Base-by-base conservation (phyloP, 495 filamentous ascomycete species). In the Cenococcum geophilum region DNA sequence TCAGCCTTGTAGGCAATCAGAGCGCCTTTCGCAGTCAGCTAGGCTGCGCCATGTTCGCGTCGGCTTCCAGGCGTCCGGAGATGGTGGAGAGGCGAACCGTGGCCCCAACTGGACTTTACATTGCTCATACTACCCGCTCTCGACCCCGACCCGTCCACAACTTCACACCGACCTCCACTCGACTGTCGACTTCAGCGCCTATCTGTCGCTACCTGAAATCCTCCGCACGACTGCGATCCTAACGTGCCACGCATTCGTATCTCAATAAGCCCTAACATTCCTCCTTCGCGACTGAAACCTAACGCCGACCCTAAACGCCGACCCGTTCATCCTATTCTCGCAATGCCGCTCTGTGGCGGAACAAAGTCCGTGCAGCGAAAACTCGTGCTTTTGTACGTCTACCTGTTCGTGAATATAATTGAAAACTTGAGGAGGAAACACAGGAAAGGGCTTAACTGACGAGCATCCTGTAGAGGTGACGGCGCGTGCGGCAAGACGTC, bases 401-500 rank as follows among this genome's bases (percentile, higher is more conserved):
- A 23, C 20, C 57, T 23, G 18, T 14, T 14, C 18, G 40, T 10
- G 40, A 45, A 18, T 45, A 45, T 18, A 45, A 45, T 45, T 45
- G 18, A 16, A 18, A 4, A 16, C 11, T 45, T 45, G 14, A 10
- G 18, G 40, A 14, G 40, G 18, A 14, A 14, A 45, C 2, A 45
- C 40, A 45, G 12, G 36, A 42, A 73, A 52, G 27, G 37, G 74
- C 45, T 56, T 56, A n/a, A 25, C 50, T 70, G 36, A 65, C 58
- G 20, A 4, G 16, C 34, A 55, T 23, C 20, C n/a, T 21, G 68
- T 68, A 95, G 89, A 73, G 93, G 93, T 67, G 93, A 98, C 75
- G 93, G 93, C 79, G 93, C 93, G 64, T 96, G 89, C 74, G 93
- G 93, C 70, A 98, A 98, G 79, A 98, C 93, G 55, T 97, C 92